Conservation (phyloP, 148 eudicot species). For the Nyssa sinensis region DNA sequence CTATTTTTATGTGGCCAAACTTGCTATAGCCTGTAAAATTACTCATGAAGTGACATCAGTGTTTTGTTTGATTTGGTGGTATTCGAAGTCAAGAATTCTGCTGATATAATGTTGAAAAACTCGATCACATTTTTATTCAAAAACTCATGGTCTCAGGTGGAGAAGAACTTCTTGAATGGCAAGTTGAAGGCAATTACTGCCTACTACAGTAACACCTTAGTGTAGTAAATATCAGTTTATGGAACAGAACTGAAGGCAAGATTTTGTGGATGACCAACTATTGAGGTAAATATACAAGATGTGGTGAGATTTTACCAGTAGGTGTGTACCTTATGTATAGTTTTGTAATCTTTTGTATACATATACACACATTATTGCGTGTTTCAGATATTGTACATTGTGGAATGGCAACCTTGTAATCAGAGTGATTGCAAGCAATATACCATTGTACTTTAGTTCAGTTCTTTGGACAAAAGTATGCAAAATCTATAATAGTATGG, state of each 20-base stretch:
- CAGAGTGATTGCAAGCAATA: too few relatives aligned
- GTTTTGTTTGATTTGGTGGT: not conserved
- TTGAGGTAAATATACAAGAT: not conserved
- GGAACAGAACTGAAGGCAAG: not conserved
- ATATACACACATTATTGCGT: not conserved
- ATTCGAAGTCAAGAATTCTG: not conserved
- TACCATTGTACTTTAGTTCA: too few relatives aligned
- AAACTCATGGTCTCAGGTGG: conserved; percentile 48
- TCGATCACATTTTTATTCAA: not conserved
- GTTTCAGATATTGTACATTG: too few relatives aligned
- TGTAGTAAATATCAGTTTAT: not conserved
- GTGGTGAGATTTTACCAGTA: not conserved
- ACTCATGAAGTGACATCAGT: not conserved
- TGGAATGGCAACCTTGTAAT: too few relatives aligned
- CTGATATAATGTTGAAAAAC: not conserved
- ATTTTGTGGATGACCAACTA: not conserved
- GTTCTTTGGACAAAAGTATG: too few relatives aligned
- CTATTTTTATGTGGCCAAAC: not conserved
- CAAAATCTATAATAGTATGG: too few relatives aligned
- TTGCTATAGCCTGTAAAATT: not conserved
- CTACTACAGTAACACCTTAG: conserved; percentile 49
- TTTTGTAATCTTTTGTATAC: too few relatives aligned
- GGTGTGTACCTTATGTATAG: not conserved
- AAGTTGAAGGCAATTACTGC: conserved; percentile 90
- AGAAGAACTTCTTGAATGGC: conserved; percentile 79